Base-by-base conservation (phyloP, 345 rosid species). In the Aquilaria yunnanensis region DNA sequence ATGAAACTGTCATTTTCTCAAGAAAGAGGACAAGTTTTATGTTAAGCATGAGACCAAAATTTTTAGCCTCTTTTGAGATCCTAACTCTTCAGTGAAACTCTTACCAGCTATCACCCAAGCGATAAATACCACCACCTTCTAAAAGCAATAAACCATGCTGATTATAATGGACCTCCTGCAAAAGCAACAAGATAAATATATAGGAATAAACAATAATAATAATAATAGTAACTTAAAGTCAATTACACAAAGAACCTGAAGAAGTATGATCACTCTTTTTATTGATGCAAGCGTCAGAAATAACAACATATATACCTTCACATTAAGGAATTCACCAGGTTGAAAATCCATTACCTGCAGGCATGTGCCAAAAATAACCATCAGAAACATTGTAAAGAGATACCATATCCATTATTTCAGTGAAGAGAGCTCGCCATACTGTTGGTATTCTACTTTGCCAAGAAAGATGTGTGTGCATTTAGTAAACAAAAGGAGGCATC, bases 81-180 rank as follows among this genome's bases (percentile, higher is more conserved):
- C 11, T 31, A 48, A 56, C 49, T 64, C 70, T 57, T 52, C 29
- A 75, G 51, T 64, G 51, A 51, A 67, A 32, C 45, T 58, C 70
- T 78, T 73, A 88, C 99, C 97, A 94, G 89, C 76, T 81, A 69
- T 88, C 83, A 9, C 90, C 99, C 73, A 94, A 75, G 12, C 92
- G 96, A 67, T 90, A 90, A 59, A 90, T 80, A 41, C 99, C 97
- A 71, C 81, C 95, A 66, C 99, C 95, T 76, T 90, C 99, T 70
- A 88, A 73, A 76, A 94, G 92, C 77, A 94, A 74, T 73, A 90
- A 72, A 47, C 97, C 99, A 64, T 94, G 97, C 69, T 90, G 96
- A 80, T 90, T 94, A 75, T 88, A 90, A 65, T 88, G 97, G 69
- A 90, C 85, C 79, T 94, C 97, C 97, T 93, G 86, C 72, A 70